A percentile compares a stretch with the other conserved stretches of the same genome.
phyloP scores from a whole-genome alignment of 2,329 filamentous ascomycete species.

The Neofusicoccum umdonicola region DNA sequence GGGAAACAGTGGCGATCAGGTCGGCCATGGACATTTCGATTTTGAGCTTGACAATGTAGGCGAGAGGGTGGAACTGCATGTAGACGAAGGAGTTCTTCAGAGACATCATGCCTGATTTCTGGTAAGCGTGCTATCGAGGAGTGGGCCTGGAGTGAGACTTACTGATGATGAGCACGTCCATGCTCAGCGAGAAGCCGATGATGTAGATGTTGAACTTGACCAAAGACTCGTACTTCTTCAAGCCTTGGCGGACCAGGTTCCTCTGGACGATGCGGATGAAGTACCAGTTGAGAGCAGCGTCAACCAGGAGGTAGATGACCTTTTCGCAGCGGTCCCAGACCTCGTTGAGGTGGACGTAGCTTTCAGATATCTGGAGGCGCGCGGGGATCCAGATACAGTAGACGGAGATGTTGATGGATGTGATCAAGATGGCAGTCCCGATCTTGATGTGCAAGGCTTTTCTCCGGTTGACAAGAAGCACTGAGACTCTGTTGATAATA shows the following conservation, averaged over 20 bases:
- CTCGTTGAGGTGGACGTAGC: constrained; percentile 26
- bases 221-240: constrained; percentile 28
- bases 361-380: constrained; percentile 24
- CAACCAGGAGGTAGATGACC: constrained; percentile 26
- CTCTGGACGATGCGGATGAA: constrained; percentile 27
- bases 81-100: constrained; percentile 19
- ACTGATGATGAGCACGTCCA: constrained; percentile 24
- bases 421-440: constrained; percentile 18
- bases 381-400: constrained; percentile 30
- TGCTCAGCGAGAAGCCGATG: constrained; percentile 26
- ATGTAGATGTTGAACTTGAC: constrained; percentile 29
- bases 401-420: constrained; percentile 31
- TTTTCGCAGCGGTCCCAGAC: constrained; percentile 24
- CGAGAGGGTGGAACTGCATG: constrained; percentile 43
- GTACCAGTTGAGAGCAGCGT: constrained; percentile 27
- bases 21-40: constrained; percentile 47
- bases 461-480: neutral
- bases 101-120: constrained; percentile 14
- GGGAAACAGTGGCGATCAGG: constrained; percentile 30
- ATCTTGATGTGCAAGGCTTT: neutral
- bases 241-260: constrained; percentile 28
- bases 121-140: neutral
- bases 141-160: neutral
- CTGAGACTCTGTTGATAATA: constrained; percentile 29
- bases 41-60: constrained; percentile 45